These are phyloP conservation scores for Meripilus lineatus DNA, from an alignment of 1,284 basidiomycete genomes.

Conservation along the genomic window DNA sequence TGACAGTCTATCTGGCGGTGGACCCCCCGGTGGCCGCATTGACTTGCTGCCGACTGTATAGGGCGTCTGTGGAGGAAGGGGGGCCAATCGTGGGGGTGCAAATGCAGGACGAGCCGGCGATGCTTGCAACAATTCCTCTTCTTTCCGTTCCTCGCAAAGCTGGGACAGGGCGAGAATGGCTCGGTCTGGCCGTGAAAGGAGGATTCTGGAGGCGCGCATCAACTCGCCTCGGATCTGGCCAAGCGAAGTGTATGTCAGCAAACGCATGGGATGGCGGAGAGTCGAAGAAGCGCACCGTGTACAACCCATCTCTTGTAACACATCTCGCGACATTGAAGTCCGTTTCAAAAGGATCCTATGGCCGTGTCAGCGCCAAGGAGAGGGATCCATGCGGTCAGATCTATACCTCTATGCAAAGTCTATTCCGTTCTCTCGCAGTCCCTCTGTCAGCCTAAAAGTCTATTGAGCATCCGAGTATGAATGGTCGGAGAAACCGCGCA, in stretches of 20 bases:
- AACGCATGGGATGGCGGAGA: background rate
- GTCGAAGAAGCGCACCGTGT: slow-evolving; percentile 58
- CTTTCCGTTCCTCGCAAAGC: slow-evolving; percentile 76
- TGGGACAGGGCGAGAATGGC: slow-evolving; percentile 78
- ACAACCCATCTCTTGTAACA: slow-evolving; percentile 94
- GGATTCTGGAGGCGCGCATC: slow-evolving; percentile 89
- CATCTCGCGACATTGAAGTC: slow-evolving; percentile 96
- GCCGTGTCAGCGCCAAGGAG: slow-evolving; percentile 13
- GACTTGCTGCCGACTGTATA: slow-evolving; percentile 61
- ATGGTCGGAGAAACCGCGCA: slow-evolving; percentile 33
- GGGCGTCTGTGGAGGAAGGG: slow-evolving; percentile 61
- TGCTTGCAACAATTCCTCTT: slow-evolving; percentile 47
- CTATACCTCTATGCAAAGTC: slow-evolving; percentile 90
- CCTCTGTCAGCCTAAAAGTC: slow-evolving; percentile 44
- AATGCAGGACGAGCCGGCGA: slow-evolving; percentile 44
- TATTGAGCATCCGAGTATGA: slow-evolving; percentile 5
- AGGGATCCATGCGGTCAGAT: slow-evolving; percentile 10
- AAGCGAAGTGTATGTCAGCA: background rate
- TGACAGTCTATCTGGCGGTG: slow-evolving; percentile 26
- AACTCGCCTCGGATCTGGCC: slow-evolving; percentile 95
- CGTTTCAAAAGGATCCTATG: slow-evolving; percentile 91
- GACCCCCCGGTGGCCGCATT: slow-evolving; percentile 42
- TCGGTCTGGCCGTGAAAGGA: slow-evolving; percentile 74
- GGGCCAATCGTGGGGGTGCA: slow-evolving; percentile 47
- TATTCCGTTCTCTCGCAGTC: slow-evolving; percentile 83